Percentiles rank a stretch among this genome's conserved stretches.
Conservation (phyloP, 768 basidiomycete species). For the Leccinellum luteum region DNA sequence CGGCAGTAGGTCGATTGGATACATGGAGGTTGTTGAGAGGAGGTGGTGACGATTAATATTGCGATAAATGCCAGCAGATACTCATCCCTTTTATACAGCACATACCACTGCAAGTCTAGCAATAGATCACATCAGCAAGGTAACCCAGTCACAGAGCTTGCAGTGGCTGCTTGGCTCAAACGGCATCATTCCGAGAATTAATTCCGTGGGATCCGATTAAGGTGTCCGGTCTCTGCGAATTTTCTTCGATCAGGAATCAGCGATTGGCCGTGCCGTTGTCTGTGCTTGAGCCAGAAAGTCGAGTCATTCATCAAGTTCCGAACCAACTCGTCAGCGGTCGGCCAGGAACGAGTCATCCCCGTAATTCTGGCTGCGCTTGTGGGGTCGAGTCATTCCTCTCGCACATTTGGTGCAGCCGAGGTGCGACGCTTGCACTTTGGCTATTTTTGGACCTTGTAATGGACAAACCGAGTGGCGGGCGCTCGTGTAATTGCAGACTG, state of each 20-base stretch:
- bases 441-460: slow-evolving; percentile 16
- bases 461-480: slow-evolving; percentile 8
- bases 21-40: slow-evolving; percentile 20
- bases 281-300: slow-evolving; percentile 19
- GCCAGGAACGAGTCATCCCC: slow-evolving; percentile 24
- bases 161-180: slow-evolving; percentile 29
- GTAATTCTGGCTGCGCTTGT: slow-evolving; percentile 8
- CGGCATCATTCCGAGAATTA: slow-evolving; percentile 31
- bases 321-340: slow-evolving; percentile 15
- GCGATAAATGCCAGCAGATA: slow-evolving; percentile 1
- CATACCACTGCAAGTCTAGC: slow-evolving; percentile 28
- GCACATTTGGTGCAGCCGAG: slow-evolving; percentile 8
- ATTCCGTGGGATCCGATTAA: slow-evolving; percentile 22
- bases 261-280: slow-evolving; percentile 22
- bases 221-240: slow-evolving; percentile 3
- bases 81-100: slow-evolving; percentile 31
- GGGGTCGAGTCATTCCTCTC: slow-evolving; percentile 13
- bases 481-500: slow-evolving; percentile 1
- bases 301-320: slow-evolving; percentile 10
- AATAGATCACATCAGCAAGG: slow-evolving; percentile 30
- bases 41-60: not conserved
- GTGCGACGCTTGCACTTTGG: slow-evolving; percentile 1
- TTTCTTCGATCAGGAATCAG: slow-evolving; percentile 17
- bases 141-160: slow-evolving; percentile 33
- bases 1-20: slow-evolving; percentile 43